Evolutionary conservation across 805 yeast genomes (phyloP).

Genomic region (Kodamaea lidongshanica): DNA sequence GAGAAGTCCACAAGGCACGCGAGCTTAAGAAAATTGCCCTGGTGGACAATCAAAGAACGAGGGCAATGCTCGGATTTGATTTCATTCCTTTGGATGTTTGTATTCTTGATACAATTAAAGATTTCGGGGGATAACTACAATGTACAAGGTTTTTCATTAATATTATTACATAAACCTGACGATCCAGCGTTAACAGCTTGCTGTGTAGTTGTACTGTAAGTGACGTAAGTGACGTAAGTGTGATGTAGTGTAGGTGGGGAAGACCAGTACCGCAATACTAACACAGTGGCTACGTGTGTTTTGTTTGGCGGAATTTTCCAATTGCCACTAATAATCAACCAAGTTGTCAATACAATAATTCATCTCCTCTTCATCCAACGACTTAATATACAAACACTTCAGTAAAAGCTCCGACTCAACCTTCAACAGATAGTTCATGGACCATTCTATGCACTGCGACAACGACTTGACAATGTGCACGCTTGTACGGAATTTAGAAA

Average conservation of each 20-base stretch:
- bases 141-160: too few relatives aligned
- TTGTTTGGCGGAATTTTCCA: too few relatives aligned
- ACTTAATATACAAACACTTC: slow-evolving; percentile 75
- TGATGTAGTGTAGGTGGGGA: too few relatives aligned
- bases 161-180: too few relatives aligned
- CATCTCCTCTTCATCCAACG: slow-evolving; percentile 71
- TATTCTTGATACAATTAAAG: slow-evolving; percentile 22
- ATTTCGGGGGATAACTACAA: too few relatives aligned
- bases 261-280: too few relatives aligned
- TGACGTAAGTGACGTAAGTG: too few relatives aligned
- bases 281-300: too few relatives aligned
- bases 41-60: slow-evolving; percentile 8
- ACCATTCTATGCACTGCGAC: slow-evolving; percentile 81
- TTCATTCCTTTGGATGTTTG: slow-evolving; percentile 18
- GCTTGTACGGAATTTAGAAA: slow-evolving; percentile 68
- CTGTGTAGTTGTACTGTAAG: too few relatives aligned
- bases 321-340: slow-evolving; percentile 7
- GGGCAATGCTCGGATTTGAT: slow-evolving; percentile 18
- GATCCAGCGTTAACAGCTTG: too few relatives aligned
- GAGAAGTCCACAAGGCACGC: slow-evolving; percentile 22
- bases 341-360: slow-evolving; percentile 22
- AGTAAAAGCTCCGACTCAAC: slow-evolving; percentile 62
- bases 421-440: slow-evolving; percentile 55
- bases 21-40: slow-evolving; percentile 26
- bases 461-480: slow-evolving; percentile 73